Base-by-base conservation (phyloP, 257 asterid species). In the Voacanga thouarsii region DNA sequence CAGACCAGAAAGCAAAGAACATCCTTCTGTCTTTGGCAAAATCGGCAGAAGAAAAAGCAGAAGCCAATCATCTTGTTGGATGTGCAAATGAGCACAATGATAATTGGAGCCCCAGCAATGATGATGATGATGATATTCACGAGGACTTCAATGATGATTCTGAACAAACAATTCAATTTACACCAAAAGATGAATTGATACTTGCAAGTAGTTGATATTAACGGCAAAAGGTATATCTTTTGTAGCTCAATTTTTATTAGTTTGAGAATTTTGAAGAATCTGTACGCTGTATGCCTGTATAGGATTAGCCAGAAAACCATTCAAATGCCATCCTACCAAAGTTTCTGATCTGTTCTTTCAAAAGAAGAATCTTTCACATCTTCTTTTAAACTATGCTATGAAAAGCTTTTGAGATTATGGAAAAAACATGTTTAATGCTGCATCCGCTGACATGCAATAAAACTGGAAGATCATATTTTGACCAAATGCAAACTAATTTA, bases 1-100 rank as follows among this genome's bases (percentile, higher is more conserved):
- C 97, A 14, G 99, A 95, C 83, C 88, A 86, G 86, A 95, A 95
- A 80, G 94, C 99, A 60, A 93, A 95, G 86, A 93, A 92, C 76
- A 74, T 93, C 80, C 96, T 93, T 87, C 79, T 93, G 78, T 93
- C 98, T 47, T 85, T 95, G 72, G 97, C 98, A 3, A 89, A 93
- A 84, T 89, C 98, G 3, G 80, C 82, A 0, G 98, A 95, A 77
- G 98, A 95, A 79, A 86, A 86, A 75, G 79, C 53, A 39, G 98
- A 93, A 87, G 98, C 98, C 37, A 80, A 90, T 68, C 87, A 82
- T 72, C 88, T 95, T 6, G 77, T 88, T 10, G 91, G 90, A 76
- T 70, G 75, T 55, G 66, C 72, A 45, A 39, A 66, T 39, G 74
- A 75, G 53, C 80, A n/a, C 30, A 47, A 80, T 19, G 57, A 70